Evolutionary conservation across 192 early-diverging fungal genomes (phyloP).

Genomic region (Coemansia reversa): DNA sequence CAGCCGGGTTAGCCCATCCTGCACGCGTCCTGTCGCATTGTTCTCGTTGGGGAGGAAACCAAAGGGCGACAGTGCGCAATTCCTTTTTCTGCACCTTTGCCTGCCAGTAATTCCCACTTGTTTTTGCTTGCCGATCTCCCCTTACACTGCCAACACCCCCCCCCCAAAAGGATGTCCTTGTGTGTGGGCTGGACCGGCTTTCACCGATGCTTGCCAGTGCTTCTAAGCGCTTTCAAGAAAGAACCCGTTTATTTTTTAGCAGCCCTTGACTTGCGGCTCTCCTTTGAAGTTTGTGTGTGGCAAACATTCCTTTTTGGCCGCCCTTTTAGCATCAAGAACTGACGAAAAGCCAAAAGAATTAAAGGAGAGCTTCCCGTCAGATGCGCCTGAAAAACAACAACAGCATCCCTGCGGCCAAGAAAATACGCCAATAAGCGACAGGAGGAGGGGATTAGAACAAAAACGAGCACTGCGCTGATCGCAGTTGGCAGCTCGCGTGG

Average conservation of each 20-base stretch:
- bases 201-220: background rate
- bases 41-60: constrained; percentile 16
- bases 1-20: constrained; percentile 5
- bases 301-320: background rate
- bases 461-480: background rate
- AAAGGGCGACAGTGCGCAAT: background rate
- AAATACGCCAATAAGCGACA: background rate
- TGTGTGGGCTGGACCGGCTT: background rate
- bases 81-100: background rate
- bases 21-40: constrained; percentile 8
- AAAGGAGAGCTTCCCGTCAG: background rate
- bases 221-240: background rate
- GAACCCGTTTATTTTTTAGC: constrained; percentile 4
- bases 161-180: constrained; percentile 2
- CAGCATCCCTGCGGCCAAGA: background rate
- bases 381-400: background rate
- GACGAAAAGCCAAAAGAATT: background rate
- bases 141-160: background rate
- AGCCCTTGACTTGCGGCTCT: background rate
- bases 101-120: constrained; percentile 1
- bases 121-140: background rate
- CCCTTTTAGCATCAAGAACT: background rate
- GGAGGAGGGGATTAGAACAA: background rate
- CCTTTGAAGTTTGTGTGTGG: background rate
- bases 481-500: background rate